Conservation (phyloP, 805 yeast species). For the Metschnikowia borealis region DNA sequence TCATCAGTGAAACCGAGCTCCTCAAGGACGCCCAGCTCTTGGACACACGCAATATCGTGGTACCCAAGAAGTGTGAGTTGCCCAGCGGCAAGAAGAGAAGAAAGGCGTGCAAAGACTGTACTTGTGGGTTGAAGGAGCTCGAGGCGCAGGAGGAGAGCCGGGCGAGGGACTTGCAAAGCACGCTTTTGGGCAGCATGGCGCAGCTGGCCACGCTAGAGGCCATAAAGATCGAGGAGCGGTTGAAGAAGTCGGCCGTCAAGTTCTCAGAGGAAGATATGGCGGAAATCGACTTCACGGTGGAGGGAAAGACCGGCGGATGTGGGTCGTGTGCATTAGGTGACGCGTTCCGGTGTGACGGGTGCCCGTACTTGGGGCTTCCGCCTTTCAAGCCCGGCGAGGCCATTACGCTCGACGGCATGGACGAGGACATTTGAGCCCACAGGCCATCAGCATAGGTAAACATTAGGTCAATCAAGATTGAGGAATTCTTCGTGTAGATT, state of each 20-base stretch:
- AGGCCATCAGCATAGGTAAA: too few species aligned
- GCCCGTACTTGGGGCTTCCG: slow-evolving; percentile 95
- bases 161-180: slow-evolving; percentile 42
- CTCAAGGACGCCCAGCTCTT: slow-evolving; percentile 26
- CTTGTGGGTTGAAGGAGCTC: slow-evolving; percentile 90
- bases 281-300: slow-evolving; percentile 93
- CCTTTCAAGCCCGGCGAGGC: slow-evolving; percentile 98
- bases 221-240: slow-evolving; percentile 48
- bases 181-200: slow-evolving; percentile 46
- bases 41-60: slow-evolving; percentile 35
- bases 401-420: slow-evolving; percentile 68
- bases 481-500: too few species aligned
- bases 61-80: slow-evolving; percentile 57
- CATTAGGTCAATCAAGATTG: too few species aligned
- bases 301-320: slow-evolving; percentile 96
- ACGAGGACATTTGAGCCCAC: slow-evolving; percentile 59
- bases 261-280: slow-evolving; percentile 68
- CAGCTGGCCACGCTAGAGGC: slow-evolving; percentile 52
- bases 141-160: slow-evolving; percentile 62
- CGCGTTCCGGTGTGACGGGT: slow-evolving; percentile 97
- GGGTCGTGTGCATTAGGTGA: slow-evolving; percentile 97
- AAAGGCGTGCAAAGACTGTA: slow-evolving; percentile 96
- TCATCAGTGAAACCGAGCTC: slow-evolving; percentile 42
- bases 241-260: slow-evolving; percentile 39
- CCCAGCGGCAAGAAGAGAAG: slow-evolving; percentile 60